Evolutionary conservation across 1,284 basidiomycete genomes (phyloP).

Genomic region (Cryptococcus depauperatus): DNA sequence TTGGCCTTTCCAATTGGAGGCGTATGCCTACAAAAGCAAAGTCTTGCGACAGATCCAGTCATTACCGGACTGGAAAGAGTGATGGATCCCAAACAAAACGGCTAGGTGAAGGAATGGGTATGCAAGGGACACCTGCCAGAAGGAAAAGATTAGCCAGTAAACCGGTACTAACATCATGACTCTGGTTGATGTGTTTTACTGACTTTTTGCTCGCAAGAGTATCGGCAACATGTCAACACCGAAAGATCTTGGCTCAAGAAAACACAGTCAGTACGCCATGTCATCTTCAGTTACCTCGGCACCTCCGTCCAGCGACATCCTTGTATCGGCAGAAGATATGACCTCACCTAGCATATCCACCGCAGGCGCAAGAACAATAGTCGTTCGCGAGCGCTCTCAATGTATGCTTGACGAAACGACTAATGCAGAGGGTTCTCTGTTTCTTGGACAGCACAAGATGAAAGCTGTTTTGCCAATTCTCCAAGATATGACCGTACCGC

Average conservation of each 20-base stretch:
- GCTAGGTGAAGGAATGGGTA: conserved; percentile 19
- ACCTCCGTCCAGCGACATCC: not conserved
- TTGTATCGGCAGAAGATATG: conserved; percentile 3
- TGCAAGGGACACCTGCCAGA: conserved; percentile 20
- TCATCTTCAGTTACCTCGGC: not conserved
- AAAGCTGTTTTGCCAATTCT: conserved; percentile 2
- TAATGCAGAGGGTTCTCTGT: not conserved
- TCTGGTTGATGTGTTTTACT: not conserved
- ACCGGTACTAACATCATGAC: not conserved
- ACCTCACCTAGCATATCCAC: conserved; percentile 11
- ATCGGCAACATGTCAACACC: conserved; percentile 15
- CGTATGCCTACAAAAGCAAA: conserved; percentile 5
- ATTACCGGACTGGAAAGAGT: conserved; percentile 1
- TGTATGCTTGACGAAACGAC: not conserved
- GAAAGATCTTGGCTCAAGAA: not conserved
- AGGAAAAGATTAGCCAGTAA: conserved; percentile 5
- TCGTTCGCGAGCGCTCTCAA: not conserved
- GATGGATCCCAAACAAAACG: not conserved
- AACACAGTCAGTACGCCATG: not conserved
- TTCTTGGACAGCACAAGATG: not conserved
- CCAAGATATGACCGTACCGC: conserved; percentile 10
- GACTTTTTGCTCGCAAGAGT: conserved; percentile 5
- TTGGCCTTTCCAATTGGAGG: conserved; percentile 14
- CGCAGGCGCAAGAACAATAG: not conserved
- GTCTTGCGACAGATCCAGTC: not conserved